phyloP scores from a whole-genome alignment of 2,329 filamentous ascomycete genomes.

The Diaporthe sp. region DNA sequence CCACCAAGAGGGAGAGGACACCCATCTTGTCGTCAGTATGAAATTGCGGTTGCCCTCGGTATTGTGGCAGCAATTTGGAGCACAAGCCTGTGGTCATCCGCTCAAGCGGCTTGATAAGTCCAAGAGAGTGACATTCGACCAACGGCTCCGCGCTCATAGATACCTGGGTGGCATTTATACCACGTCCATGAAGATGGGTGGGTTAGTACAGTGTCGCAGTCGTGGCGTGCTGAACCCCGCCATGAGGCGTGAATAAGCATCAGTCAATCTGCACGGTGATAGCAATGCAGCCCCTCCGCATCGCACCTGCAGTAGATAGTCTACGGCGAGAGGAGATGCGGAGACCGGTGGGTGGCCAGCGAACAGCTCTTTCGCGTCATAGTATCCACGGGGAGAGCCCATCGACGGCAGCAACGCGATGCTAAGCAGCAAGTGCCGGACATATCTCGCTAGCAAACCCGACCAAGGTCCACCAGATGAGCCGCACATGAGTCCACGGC shows the following conservation, averaged over 20 bases:
- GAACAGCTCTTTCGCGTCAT: not conserved
- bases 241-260: slow-evolving; percentile 16
- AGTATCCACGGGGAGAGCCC: not conserved
- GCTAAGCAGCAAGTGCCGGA: not conserved
- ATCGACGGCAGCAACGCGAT: not conserved
- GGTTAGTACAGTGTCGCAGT: not conserved
- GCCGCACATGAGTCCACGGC: not conserved
- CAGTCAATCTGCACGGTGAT: slow-evolving; percentile 3
- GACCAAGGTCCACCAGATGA: not conserved
- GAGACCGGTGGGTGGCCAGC: not conserved
- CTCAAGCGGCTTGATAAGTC: no score
- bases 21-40: slow-evolving; percentile 2
- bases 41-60: no score
- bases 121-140: not conserved
- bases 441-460: not conserved
- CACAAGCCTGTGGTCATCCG: not conserved
- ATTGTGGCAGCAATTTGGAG: not conserved
- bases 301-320: not conserved
- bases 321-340: not conserved
- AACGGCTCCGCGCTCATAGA: not conserved
- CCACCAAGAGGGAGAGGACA: not conserved
- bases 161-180: not conserved
- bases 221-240: slow-evolving; percentile 14
- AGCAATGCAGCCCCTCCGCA: not conserved
- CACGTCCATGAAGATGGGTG: not conserved